A percentile compares a stretch with the other conserved stretches of the same genome.
phyloP scores from a whole-genome alignment of 495 filamentous ascomycete genomes.

The Penicillium chermesinum region DNA sequence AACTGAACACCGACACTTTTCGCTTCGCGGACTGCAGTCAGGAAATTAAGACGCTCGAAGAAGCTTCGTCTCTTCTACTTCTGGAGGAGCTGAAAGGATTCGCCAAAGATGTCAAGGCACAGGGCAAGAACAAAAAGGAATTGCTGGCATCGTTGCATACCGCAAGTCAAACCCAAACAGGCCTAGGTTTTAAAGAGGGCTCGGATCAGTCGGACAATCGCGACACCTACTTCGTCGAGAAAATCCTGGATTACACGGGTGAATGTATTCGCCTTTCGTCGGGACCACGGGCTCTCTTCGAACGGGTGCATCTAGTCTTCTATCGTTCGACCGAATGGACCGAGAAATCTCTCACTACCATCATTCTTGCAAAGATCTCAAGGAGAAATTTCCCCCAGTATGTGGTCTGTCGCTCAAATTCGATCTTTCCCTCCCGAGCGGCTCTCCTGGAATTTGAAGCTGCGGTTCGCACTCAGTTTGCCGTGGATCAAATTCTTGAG shows the following conservation, averaged over 20 bases:
- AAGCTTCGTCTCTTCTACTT: slow-evolving; percentile 73
- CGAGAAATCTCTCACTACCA: slow-evolving; percentile 90
- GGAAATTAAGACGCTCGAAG: slow-evolving; percentile 73
- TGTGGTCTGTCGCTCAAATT: slow-evolving; percentile 82
- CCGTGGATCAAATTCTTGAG: slow-evolving; percentile 79
- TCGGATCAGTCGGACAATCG: slow-evolving; percentile 45
- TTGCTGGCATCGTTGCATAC: slow-evolving; percentile 65
- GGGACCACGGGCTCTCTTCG: slow-evolving; percentile 75
- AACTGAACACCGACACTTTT: slow-evolving; percentile 51
- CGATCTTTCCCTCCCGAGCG: slow-evolving; percentile 75
- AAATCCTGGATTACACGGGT: slow-evolving; percentile 76
- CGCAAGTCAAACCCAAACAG: slow-evolving; percentile 66
- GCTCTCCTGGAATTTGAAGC: slow-evolving; percentile 85
- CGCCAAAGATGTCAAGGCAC: slow-evolving; percentile 80
- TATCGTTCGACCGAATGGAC: slow-evolving; percentile 97
- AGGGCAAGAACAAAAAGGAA: slow-evolving; percentile 86
- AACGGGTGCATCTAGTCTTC: slow-evolving; percentile 91
- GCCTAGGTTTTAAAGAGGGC: slow-evolving; percentile 58
- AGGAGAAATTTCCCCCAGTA: slow-evolving; percentile 84
- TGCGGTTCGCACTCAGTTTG: slow-evolving; percentile 74
- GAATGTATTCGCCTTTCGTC: slow-evolving; percentile 76
- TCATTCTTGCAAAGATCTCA: slow-evolving; percentile 86
- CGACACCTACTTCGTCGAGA: slow-evolving; percentile 60
- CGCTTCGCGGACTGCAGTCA: slow-evolving; percentile 76
- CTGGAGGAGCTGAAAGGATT: slow-evolving; percentile 82